Base-by-base conservation (phyloP, 2,329 filamentous ascomycete genomes). In the Talaromyces verruculosus region DNA sequence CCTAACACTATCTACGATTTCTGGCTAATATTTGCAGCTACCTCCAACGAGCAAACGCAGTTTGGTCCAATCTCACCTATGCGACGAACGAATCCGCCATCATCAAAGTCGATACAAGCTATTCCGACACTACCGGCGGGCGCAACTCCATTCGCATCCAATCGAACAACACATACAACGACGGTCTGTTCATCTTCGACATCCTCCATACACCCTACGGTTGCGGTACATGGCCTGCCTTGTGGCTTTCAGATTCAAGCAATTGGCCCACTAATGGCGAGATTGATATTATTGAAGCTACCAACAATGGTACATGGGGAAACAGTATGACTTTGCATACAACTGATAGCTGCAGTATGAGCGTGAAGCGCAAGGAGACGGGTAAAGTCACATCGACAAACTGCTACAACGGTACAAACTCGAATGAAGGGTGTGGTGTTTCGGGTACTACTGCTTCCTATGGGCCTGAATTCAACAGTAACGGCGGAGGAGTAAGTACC, bases 171-270 rank as follows among this genome's bases (percentile, higher is more conserved):
- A 84, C 84, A 53, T 90, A 89, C 75, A 76, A 87, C 71, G 77
- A 73, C n/a, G 88, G 88, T 0, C 83, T 90, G n/a, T 90, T 89
- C 77, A 79, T 90, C 71, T 90, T 90, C 71, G 87, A 90, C 72
- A 80, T 90, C 69, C 81, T 84, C 67, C 88, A 89, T 76, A 85
- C 85, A 0, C 88, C 88, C 0, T 85, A 82, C 70, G 88, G 87
- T 49, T 90, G 88, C 71, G 87, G 82, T 3, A 87, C 84, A 25
- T 90, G 86, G 88, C 86, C 87, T 1, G 84, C 89, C 0, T 81
- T 91, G 11, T 91, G 89, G 89, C 80, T 91, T 6, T 81, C 82
- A 0, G 88, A 91, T 73, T 78, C 81, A 0, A 76, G 73, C 69
- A 83, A 88, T 77, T 89, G 88, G 88, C 88, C 89, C 3, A 70